phyloP scores from a whole-genome alignment of 352 stramenopile genomes.

The Vaucheria bursata region DNA sequence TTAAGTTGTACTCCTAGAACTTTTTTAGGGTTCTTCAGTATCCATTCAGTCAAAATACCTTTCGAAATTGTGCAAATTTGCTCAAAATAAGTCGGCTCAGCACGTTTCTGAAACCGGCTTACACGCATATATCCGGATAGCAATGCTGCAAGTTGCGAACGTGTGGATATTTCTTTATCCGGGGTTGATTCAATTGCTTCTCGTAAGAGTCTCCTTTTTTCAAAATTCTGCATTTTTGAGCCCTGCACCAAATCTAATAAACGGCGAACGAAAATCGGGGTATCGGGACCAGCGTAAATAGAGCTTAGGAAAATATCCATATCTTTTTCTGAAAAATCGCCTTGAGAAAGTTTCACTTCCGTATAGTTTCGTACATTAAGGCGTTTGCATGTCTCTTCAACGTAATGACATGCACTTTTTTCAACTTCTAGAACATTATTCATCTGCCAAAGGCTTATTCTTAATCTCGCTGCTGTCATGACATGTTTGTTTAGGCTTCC shows the following conservation, averaged over 20 bases:
- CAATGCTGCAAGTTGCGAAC: neutral
- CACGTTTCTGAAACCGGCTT: too few species aligned
- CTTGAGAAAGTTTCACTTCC: neutral
- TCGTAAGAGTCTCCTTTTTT: neutral
- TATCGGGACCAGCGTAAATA: neutral
- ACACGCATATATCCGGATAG: neutral
- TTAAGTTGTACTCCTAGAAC: neutral
- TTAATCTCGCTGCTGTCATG: neutral
- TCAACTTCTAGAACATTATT: neutral
- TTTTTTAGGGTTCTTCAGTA: neutral
- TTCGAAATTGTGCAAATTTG: too few species aligned
- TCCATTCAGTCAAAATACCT: neutral
- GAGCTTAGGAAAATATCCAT: neutral
- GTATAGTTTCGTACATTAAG: neutral
- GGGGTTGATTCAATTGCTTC: neutral
- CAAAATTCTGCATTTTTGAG: neutral
- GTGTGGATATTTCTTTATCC: neutral
- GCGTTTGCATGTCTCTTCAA: neutral
- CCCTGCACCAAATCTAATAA: neutral
- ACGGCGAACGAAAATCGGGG: neutral
- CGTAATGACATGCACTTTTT: neutral
- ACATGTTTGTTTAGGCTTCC: neutral
- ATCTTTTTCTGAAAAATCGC: neutral
- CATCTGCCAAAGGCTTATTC: neutral
- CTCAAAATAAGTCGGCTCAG: neutral